Conservation (phyloP, 495 filamentous ascomycete species). For the Friedmanniomyces endolithicus region DNA sequence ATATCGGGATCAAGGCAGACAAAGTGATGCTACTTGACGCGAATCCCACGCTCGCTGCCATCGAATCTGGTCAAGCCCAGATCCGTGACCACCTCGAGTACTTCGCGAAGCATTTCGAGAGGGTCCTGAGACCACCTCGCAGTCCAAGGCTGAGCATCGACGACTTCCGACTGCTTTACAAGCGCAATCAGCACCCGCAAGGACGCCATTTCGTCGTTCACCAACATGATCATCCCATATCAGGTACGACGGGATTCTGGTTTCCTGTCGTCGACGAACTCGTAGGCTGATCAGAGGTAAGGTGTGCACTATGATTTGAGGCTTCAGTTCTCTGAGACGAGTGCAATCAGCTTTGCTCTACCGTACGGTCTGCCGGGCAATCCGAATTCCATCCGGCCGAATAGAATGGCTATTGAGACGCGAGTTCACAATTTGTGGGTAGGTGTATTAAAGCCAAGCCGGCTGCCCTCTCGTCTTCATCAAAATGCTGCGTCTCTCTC, state of each 20-base stretch:
- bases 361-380: constrained; percentile 57
- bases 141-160: constrained; percentile 34
- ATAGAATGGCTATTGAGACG: constrained; percentile 55
- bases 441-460: constrained; percentile 21
- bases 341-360: constrained; percentile 50
- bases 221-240: constrained; percentile 58
- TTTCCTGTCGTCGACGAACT: not conserved
- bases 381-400: constrained; percentile 44
- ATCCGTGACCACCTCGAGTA: constrained; percentile 42
- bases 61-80: constrained; percentile 45
- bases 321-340: constrained; percentile 52
- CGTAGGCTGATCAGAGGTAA: constrained; percentile 8
- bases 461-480: not conserved
- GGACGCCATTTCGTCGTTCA: constrained; percentile 55
- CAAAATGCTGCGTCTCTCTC: not conserved
- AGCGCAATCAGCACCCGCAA: constrained; percentile 33
- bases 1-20: not conserved
- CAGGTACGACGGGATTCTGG: constrained; percentile 30
- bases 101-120: constrained; percentile 36
- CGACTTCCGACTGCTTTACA: constrained; percentile 42
- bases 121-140: constrained; percentile 19
- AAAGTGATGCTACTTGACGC: not conserved
- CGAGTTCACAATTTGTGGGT: constrained; percentile 56
- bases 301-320: constrained; percentile 42
- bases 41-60: constrained; percentile 31